Evolutionary conservation across 208 protist species (phyloP).

Genomic region (Entamoeba dispar): DNA sequence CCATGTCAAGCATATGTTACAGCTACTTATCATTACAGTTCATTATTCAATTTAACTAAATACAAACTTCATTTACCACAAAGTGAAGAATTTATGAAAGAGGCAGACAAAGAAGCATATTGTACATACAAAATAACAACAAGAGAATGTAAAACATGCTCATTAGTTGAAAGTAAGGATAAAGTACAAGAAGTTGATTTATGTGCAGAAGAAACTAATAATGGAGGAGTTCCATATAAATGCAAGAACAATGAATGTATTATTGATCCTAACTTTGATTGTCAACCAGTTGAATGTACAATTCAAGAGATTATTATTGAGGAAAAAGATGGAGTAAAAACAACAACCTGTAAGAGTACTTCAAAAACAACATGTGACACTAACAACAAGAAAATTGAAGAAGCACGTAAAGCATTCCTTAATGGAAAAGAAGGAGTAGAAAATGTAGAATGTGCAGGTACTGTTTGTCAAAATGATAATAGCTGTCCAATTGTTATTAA

Average conservation of each 20-base stretch:
- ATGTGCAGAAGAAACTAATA: neutral
- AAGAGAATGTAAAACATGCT: neutral
- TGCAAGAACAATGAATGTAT: neutral
- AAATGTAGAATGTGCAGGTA: neutral
- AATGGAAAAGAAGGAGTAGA: neutral
- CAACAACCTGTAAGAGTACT: neutral
- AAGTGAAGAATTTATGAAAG: neutral
- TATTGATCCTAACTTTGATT: neutral
- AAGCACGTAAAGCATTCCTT: neutral
- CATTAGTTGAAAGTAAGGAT: neutral
- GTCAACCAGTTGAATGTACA: neutral
- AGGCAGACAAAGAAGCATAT: neutral
- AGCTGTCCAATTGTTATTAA: neutral
- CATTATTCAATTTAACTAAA: neutral
- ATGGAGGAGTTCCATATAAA: neutral
- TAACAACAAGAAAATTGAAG: neutral
- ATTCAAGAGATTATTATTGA: neutral
- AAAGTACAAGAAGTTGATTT: neutral
- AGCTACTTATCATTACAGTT: neutral
- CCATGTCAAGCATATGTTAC: neutral
- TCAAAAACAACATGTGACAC: neutral
- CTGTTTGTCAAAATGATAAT: neutral
- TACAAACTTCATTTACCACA: neutral
- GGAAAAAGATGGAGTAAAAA: neutral
- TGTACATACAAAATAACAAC: neutral